Evolutionary conservation across 768 basidiomycete species (phyloP), one percentile per base, ranked within the genome.

Genomic region (Lyophyllum semitale): DNA sequence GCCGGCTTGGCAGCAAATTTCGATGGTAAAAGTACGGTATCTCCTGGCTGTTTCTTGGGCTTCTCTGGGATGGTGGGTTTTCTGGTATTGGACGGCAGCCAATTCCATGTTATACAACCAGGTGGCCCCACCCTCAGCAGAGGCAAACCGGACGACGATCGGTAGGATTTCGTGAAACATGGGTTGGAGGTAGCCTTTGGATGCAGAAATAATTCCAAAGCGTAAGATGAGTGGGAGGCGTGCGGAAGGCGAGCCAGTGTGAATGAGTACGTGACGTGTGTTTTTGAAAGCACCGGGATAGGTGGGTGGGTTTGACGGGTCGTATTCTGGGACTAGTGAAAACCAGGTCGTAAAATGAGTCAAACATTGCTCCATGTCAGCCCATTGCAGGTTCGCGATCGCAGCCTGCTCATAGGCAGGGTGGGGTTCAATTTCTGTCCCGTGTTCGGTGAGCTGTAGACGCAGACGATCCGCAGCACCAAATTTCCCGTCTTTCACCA

Each of bases 391-490:
- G 33, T 50, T 42, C 2, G 55, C 40, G 20, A 65, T 49, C 3
- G 61, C 66, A 20, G 64, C 66, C 37, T 57, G 50, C 26, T 55
- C 59, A 23, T 60, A 67, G 20, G 52, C 25, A 12, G 51, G 48
- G 26, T 65, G 55, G 25, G 41, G 59, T 33, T 35, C 33, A 33
- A 65, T 63, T 43, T 33, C 35, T 13, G 59, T 22, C 20, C 53
- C 59, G 6, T 41, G 37, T 8, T 47, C 49, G 9, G 55, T 13
- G 30, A 65, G 59, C 12, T 52, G 47, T 4, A 62, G 12, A 8
- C 59, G 60, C 18, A 67, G 44, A 11, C 57, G 60, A 17, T 63
- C 57, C 30, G 66, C 66, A 27, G 62, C 64, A 23, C 45, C 56
- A 43, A 59, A 60, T 12, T 59, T 58, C n/a, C 38, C 42, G 3